phyloP scores from a whole-genome alignment of 306 rosid genomes.

The Medicago lupulina region DNA sequence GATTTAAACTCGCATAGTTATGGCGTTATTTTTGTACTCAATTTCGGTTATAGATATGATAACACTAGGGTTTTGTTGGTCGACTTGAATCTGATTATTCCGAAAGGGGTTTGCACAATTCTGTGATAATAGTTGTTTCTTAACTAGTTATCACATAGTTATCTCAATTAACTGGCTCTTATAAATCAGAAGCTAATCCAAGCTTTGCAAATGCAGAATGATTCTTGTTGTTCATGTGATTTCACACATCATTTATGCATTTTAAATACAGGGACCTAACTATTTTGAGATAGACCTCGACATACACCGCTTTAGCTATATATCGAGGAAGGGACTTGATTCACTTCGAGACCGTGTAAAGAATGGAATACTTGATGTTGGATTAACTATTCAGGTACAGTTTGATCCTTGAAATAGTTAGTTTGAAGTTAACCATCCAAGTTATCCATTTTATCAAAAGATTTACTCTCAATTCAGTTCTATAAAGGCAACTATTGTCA shows the following conservation, averaged over 20 bases:
- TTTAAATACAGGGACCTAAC: conserved; percentile 71
- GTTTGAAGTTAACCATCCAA: no score
- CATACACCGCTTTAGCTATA: conserved; percentile 90
- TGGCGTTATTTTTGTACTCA: no score
- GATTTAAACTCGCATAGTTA: no score
- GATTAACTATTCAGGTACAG: conserved; percentile 88
- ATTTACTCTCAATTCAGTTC: no score
- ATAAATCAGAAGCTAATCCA: background rate
- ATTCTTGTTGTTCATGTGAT: background rate
- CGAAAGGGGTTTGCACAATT: no score
- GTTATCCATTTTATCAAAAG: no score
- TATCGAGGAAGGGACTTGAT: conserved; percentile 94
- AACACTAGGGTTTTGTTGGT: no score
- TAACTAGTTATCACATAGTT: no score
- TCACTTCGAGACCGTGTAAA: conserved; percentile 73
- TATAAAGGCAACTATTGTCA: no score
- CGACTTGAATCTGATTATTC: no score
- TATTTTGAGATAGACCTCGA: conserved; percentile 95
- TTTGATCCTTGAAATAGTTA: background rate
- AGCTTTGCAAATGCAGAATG: background rate
- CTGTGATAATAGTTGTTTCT: no score
- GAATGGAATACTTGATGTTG: conserved; percentile 75
- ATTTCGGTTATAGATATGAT: no score
- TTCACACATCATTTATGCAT: conserved; percentile 3
- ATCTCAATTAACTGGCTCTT: background rate